These are phyloP conservation scores for Fusarium sp. DNA, from an alignment of 2,329 filamentous ascomycete species.

Conservation along the genomic window DNA sequence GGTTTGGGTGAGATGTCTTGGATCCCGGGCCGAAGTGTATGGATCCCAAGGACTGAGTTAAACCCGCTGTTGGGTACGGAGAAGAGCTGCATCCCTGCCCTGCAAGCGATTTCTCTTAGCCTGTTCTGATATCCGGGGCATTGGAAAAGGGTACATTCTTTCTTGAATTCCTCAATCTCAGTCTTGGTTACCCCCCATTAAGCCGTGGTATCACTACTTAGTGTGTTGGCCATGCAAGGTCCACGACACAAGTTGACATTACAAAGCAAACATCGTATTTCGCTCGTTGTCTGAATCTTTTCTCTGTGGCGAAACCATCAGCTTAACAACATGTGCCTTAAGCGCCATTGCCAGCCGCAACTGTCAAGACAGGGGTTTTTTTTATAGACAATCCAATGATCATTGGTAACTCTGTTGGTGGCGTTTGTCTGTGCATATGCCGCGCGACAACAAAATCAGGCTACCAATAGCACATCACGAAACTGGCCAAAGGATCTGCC, in stretches of 20 bases:
- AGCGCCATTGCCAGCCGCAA: background rate
- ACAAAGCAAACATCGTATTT: background rate
- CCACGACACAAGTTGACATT: no score
- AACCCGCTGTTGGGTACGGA: background rate
- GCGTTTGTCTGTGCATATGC: background rate
- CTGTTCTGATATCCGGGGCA: background rate
- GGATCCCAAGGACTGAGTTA: background rate
- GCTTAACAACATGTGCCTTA: background rate
- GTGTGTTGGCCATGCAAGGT: no score
- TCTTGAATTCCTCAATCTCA: no score
- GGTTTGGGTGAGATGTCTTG: background rate
- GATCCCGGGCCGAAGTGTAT: background rate
- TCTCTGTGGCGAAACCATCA: background rate
- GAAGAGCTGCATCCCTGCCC: background rate
- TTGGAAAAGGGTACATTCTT: background rate
- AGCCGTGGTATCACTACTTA: no score
- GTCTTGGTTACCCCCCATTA: no score
- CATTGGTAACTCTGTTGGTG: background rate
- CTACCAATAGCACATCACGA: background rate
- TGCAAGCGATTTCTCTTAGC: background rate
- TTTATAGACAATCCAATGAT: background rate
- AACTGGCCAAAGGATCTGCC: background rate
- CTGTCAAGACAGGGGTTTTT: background rate
- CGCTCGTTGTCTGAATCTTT: background rate
- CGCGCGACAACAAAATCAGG: background rate